phyloP scores from a whole-genome alignment of 257 asterid genomes.

The Rubia yunnanensis region DNA sequence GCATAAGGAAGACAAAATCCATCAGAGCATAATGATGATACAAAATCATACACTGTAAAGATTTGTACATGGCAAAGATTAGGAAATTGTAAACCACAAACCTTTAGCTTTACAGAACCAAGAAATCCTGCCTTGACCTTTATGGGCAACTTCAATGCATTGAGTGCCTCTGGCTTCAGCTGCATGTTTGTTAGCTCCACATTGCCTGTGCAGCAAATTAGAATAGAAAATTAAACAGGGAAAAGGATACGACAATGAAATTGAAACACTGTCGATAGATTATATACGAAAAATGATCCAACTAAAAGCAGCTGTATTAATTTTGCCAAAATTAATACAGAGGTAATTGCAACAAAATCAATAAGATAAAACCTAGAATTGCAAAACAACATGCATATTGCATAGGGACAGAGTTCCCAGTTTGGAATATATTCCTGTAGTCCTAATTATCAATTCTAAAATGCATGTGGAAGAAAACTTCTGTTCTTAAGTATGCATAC shows the following conservation, averaged over 20 bases:
- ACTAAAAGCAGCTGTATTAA: neutral
- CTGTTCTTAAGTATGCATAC: neutral
- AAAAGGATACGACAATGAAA: neutral
- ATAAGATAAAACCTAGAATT: neutral
- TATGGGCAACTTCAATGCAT: conserved; percentile 92
- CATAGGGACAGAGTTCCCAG: neutral
- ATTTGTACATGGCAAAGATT: no score
- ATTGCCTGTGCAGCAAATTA: conserved; percentile 47
- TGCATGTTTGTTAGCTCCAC: conserved; percentile 94
- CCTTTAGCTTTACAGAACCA: conserved; percentile 97
- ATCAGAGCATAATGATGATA: neutral
- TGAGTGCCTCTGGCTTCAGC: conserved; percentile 98
- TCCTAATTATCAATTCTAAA: neutral
- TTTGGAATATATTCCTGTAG: neutral
- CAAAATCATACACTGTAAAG: neutral
- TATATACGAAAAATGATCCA: neutral
- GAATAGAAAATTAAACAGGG: conserved; percentile 1
- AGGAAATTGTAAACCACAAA: conserved; percentile 23
- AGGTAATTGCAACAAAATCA: neutral
- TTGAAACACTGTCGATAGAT: conserved; percentile 1
- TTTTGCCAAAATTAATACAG: no score
- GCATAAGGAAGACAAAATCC: neutral
- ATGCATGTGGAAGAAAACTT: neutral
- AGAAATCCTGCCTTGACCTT: conserved; percentile 98
- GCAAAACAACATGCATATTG: neutral